Base-by-base conservation (phyloP, 2,329 filamentous ascomycete genomes). In the Clonostachys solani region DNA sequence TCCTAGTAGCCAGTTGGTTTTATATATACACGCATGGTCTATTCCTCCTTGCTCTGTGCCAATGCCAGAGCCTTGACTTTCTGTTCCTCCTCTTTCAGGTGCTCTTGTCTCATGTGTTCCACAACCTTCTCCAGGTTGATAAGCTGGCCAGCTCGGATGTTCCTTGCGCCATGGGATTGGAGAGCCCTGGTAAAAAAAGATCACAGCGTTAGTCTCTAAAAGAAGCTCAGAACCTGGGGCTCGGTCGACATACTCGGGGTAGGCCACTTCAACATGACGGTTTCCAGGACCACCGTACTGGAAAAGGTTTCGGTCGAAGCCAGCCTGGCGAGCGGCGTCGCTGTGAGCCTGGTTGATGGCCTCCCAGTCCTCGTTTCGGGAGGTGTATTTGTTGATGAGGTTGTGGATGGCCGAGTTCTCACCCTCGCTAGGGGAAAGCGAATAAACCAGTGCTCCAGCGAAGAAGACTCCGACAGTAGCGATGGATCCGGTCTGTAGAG, bases 221-320 rank as follows among this genome's bases (percentile, higher is more conserved):
- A 37, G 37, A 19, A 15, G 23, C 9, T 29, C 23, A 29, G 8
- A 10, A 10, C 23, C 29, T 3, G 43, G 18, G 15, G 18, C 36
- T 47, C 48, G 45, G 33, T 34, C n/a, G 44, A 75, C 78, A 51
- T 72, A 83, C 80, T 83, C 80, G 41, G 79, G 79, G 53, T 65
- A 80, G 54, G 73, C 71, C 54, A 82, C 69, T 51, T 82, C 77
- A 54, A 78, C 64, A 54, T 69, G 70, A 52, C 58, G 60, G 60
- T 69, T 71, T 60, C 69, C 69, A 55, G 65, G 59, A 35, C 60
- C 62, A 46, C 62, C 65, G 55, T 74, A 67, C 55, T 71, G 61
- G 54, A 82, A 73, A 45, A 83, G 67, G 54, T 80, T 75, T 58
- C 73, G 76, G 66, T 83, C 78, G 59, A 70, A 75, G 40, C 75